Conservation (phyloP, 257 asterid species). For the Parsonsia alboflavescens region DNA sequence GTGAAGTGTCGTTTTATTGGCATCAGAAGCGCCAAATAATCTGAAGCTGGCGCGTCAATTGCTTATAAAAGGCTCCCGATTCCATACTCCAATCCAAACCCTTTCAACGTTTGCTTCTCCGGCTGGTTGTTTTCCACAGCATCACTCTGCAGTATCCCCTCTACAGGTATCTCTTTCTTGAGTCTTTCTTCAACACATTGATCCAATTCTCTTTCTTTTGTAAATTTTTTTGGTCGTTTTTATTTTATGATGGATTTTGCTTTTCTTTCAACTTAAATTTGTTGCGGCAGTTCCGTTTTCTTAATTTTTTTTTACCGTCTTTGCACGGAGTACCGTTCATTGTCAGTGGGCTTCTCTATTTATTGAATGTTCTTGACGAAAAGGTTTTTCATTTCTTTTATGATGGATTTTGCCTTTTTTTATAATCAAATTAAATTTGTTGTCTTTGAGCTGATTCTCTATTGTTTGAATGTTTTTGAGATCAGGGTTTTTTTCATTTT, state of each 20-base stretch:
- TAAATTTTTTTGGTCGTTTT: too few relatives aligned
- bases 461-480: too few relatives aligned
- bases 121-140: neutral
- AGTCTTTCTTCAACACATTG: too few relatives aligned
- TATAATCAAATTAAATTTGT: too few relatives aligned
- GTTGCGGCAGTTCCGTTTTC: too few relatives aligned
- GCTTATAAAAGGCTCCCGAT: neutral
- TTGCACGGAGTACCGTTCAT: too few relatives aligned
- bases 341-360: too few relatives aligned
- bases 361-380: neutral
- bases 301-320: too few relatives aligned
- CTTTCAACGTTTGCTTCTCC: neutral
- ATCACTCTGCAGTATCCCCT: neutral
- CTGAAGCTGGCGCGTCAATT: neutral
- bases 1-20: neutral
- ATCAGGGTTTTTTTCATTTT: neutral
- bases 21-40: constrained; percentile 4
- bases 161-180: neutral
- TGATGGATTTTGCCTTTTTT: too few relatives aligned
- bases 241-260: neutral
- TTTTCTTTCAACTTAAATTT: too few relatives aligned
- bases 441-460: too few relatives aligned
- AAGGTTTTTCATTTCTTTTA: too few relatives aligned
- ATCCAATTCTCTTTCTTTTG: neutral
- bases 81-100: neutral